These are phyloP conservation scores for Gamsiella multidivaricata DNA, from an alignment of 192 early-diverging fungal genomes.

Conservation along the genomic window DNA sequence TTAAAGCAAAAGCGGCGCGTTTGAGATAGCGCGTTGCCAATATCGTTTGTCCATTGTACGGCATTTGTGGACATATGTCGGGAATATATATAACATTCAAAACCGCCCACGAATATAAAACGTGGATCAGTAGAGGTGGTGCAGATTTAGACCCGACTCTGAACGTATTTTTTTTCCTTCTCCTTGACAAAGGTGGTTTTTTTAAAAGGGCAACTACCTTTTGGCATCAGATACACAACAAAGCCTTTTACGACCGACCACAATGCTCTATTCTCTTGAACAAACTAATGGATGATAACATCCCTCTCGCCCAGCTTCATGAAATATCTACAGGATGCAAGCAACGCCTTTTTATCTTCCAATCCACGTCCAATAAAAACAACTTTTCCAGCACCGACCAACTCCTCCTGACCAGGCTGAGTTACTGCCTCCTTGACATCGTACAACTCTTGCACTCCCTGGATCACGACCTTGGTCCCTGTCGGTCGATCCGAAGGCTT, in stretches of 20 bases:
- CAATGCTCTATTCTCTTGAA: background rate
- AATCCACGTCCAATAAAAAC: constrained; percentile 58
- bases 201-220: background rate
- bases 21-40: too few relatives aligned
- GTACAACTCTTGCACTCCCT: constrained; percentile 75
- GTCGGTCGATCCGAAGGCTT: constrained; percentile 41
- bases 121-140: too few relatives aligned
- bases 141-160: too few relatives aligned
- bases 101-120: too few relatives aligned
- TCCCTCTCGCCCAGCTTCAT: constrained; percentile 17
- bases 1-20: too few relatives aligned
- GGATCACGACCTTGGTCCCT: constrained; percentile 62
- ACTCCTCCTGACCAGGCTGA: constrained; percentile 13
- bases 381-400: constrained; percentile 35
- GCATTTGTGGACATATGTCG: too few relatives aligned
- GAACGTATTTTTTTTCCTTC: too few relatives aligned
- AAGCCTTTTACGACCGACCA: background rate
- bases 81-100: background rate
- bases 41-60: too few relatives aligned
- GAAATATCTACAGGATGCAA: constrained; percentile 29
- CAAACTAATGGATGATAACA: constrained; percentile 13
- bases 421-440: constrained; percentile 54
- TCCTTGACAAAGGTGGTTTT: background rate
- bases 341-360: constrained; percentile 16
- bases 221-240: background rate